Evolutionary conservation across 2,329 filamentous ascomycete genomes (phyloP).

Genomic region (Colletotrichum sp.): DNA sequence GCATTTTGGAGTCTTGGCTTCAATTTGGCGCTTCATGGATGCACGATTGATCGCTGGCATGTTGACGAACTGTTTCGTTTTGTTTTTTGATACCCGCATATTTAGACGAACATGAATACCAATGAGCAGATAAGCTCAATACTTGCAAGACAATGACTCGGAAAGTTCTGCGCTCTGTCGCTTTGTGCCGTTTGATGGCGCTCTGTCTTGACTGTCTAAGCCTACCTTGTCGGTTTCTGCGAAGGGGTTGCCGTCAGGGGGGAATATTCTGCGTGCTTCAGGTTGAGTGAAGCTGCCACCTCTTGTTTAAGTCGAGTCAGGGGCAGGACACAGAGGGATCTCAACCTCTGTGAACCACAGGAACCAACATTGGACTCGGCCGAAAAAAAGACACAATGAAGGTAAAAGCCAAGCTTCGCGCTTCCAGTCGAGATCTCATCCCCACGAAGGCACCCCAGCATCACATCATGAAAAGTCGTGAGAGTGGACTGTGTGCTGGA

Average conservation of each 20-base stretch:
- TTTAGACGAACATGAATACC: neutral
- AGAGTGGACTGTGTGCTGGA: neutral
- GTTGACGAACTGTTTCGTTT: neutral
- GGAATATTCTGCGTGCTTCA: neutral
- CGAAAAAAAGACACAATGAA: neutral
- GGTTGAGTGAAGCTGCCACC: conserved; percentile 2
- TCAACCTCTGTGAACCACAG: neutral
- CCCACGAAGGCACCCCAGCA: conserved; percentile 6
- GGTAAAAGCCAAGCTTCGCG: conserved; percentile 7
- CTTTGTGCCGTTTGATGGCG: neutral
- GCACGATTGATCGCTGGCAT: neutral
- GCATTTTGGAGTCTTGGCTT: neutral
- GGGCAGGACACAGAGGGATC: neutral
- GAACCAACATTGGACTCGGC: neutral
- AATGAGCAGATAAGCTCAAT: neutral
- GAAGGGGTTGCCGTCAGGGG: neutral
- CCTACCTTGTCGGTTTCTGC: neutral
- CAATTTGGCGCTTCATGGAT: neutral
- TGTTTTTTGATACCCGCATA: conserved; percentile 3
- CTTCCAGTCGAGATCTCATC: neutral
- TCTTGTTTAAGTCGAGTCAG: neutral
- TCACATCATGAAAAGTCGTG: neutral
- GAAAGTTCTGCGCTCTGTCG: neutral
- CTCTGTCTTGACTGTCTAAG: neutral
- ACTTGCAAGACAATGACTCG: neutral